Conservation (phyloP, 2,329 filamentous ascomycete genomes). For the Fusarium sublunatum region DNA sequence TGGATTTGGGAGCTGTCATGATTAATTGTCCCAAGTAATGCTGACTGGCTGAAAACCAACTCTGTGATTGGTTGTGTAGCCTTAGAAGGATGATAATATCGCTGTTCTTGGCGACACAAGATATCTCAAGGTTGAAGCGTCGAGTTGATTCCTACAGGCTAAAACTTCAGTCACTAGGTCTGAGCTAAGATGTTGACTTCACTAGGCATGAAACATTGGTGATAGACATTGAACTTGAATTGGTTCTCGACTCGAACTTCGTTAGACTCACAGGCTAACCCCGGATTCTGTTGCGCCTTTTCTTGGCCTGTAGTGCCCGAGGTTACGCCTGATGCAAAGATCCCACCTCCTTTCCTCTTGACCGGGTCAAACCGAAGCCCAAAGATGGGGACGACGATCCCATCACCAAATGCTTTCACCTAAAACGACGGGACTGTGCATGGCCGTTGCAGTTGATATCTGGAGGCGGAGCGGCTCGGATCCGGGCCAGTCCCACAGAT, state of each 20-base stretch:
- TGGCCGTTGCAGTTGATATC: conserved; percentile 1
- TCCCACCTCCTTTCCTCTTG: conserved; percentile 24
- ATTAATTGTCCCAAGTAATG: conserved; percentile 35
- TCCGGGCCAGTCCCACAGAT: conserved; percentile 24
- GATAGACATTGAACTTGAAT: background rate
- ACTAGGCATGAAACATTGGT: background rate
- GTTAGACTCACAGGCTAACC: background rate
- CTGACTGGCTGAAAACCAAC: conserved; percentile 23
- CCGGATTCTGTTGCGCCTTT: background rate
- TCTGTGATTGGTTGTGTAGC: conserved; percentile 18
- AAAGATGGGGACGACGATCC: conserved; percentile 17
- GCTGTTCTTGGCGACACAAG: conserved; percentile 10
- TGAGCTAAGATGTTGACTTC: conserved; percentile 25
- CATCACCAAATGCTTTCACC: conserved; percentile 47
- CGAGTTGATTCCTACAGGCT: conserved; percentile 3
- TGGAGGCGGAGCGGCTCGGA: conserved; percentile 18
- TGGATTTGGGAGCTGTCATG: conserved; percentile 35
- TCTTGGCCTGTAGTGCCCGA: conserved; percentile 1
- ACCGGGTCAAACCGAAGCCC: conserved; percentile 1
- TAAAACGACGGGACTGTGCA: conserved; percentile 27
- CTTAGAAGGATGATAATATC: background rate
- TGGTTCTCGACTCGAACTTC: background rate
- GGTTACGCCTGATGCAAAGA: conserved; percentile 7
- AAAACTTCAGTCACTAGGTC: background rate
- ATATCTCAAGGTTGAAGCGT: background rate